These are phyloP conservation scores for Pseudocercospora vitis DNA, from an alignment of 2,329 filamentous ascomycete genomes.

Conservation along the genomic window DNA sequence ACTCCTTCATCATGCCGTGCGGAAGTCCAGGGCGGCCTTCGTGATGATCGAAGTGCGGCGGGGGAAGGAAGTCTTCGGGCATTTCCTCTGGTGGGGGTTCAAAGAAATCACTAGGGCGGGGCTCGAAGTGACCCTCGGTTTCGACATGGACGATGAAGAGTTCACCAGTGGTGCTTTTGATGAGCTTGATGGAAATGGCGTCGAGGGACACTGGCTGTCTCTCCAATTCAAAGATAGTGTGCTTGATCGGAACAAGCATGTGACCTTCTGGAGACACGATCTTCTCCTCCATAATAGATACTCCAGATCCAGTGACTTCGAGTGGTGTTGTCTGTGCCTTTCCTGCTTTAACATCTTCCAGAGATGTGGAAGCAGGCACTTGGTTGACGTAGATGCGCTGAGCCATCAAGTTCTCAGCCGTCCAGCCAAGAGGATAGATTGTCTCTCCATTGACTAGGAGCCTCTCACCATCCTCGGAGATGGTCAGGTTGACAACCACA, in stretches of 20 bases:
- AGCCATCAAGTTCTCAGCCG: constrained; percentile 14
- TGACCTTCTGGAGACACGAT: constrained; percentile 54
- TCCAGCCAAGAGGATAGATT: constrained; percentile 51
- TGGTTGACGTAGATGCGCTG: constrained; percentile 30
- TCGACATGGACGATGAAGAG: constrained; percentile 53
- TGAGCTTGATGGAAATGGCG: constrained; percentile 59
- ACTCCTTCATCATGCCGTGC: constrained; percentile 38
- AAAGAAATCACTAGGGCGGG: constrained; percentile 20
- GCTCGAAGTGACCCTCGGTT: constrained; percentile 5
- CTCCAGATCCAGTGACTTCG: constrained; percentile 33
- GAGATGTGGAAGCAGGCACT: constrained; percentile 26
- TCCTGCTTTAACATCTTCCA: constrained; percentile 29
- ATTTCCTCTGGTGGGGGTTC: constrained; percentile 30
- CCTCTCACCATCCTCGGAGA: constrained; percentile 48
- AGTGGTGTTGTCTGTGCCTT: constrained; percentile 40
- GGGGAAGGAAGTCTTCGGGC: constrained; percentile 16
- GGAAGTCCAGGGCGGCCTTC: constrained; percentile 8
- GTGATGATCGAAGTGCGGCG: constrained; percentile 14
- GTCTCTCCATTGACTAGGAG: constrained; percentile 62
- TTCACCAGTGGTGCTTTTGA: constrained; percentile 58
- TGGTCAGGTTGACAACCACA: constrained; percentile 52
- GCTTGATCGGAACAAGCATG: constrained; percentile 55
- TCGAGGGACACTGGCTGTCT: constrained; percentile 52
- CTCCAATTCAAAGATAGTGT: constrained; percentile 63
- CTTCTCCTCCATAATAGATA: constrained; percentile 43